Conservation (phyloP, 2,329 filamentous ascomycete genomes). For the Phoma herbarum region DNA sequence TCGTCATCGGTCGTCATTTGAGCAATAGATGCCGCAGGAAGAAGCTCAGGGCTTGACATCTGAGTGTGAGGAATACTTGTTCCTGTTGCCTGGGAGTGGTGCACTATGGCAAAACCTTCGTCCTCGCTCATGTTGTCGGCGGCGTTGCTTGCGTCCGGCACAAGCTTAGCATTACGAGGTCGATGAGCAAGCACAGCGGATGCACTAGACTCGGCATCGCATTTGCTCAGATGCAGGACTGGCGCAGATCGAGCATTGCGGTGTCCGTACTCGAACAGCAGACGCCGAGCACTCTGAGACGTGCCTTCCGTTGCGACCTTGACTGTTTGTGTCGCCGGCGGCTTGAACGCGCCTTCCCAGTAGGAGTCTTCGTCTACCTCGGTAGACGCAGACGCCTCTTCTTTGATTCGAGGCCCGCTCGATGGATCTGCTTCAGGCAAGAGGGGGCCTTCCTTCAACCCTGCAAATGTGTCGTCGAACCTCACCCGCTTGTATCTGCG, state of each 20-base stretch:
- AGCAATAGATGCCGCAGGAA: slow-evolving; percentile 1
- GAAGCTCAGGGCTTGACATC: slow-evolving; percentile 20
- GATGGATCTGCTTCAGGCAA: not conserved
- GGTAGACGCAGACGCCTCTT: not conserved
- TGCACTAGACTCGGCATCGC: not conserved
- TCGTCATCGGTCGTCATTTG: not conserved
- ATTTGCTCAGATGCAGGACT: not conserved
- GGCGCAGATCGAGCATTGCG: not conserved
- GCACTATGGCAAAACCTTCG: slow-evolving; percentile 10
- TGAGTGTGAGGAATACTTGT: not conserved
- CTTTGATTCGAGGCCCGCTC: not conserved
- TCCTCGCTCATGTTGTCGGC: slow-evolving; percentile 12
- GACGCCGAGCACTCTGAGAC: not conserved
- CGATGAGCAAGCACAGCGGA: not conserved
- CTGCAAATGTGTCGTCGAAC: not conserved
- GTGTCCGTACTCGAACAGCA: slow-evolving; percentile 7
- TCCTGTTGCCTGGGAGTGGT: not conserved
- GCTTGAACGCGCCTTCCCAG: slow-evolving; percentile 10
- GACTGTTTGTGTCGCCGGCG: not conserved
- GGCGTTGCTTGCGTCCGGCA: not conserved
- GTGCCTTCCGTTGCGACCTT: slow-evolving; percentile 3
- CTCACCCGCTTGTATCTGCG: slow-evolving; percentile 15
- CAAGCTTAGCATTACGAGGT: not conserved
- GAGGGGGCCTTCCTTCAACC: not conserved
- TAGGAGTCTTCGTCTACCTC: slow-evolving; percentile 3